phyloP scores from a whole-genome alignment of 2,329 filamentous ascomycete genomes.

The Botrytis deweyae region DNA sequence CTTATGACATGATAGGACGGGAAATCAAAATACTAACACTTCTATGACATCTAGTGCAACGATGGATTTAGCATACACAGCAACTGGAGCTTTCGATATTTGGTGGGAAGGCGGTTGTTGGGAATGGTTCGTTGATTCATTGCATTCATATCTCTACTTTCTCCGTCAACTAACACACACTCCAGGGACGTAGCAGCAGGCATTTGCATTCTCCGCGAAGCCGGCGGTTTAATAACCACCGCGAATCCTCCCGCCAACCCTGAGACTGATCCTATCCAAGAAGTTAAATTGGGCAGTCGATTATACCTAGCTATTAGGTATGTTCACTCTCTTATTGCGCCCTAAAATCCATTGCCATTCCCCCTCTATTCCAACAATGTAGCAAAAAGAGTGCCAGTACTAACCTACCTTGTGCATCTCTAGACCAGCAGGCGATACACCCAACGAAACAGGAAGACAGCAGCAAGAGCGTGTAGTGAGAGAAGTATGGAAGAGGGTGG shows the following conservation, averaged over 20 bases:
- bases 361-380: not conserved
- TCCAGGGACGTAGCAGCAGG: conserved; percentile 71
- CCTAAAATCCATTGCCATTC: not conserved
- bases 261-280: conserved; percentile 55
- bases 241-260: conserved; percentile 66
- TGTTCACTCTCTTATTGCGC: not conserved
- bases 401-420: too few species aligned
- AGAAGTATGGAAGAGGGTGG: conserved; percentile 70
- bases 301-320: conserved; percentile 68
- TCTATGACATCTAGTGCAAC: conserved; percentile 55
- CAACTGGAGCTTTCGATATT: conserved; percentile 74
- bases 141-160: not conserved
- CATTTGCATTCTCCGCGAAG: conserved; percentile 69
- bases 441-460: conserved; percentile 61
- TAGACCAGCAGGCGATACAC: conserved; percentile 58
- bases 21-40: not conserved
- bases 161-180: not conserved
- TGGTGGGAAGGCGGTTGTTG: conserved; percentile 83
- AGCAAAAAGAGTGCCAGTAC: too few species aligned
- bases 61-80: conserved; percentile 71
- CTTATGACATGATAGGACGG: too few species aligned
- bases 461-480: conserved; percentile 68
- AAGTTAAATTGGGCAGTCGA: conserved; percentile 63
- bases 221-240: conserved; percentile 71
- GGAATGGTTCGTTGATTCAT: conserved; percentile 61